Evolutionary conservation across 208 protist genomes (phyloP).

Genomic region (Leishmania mexicana): DNA sequence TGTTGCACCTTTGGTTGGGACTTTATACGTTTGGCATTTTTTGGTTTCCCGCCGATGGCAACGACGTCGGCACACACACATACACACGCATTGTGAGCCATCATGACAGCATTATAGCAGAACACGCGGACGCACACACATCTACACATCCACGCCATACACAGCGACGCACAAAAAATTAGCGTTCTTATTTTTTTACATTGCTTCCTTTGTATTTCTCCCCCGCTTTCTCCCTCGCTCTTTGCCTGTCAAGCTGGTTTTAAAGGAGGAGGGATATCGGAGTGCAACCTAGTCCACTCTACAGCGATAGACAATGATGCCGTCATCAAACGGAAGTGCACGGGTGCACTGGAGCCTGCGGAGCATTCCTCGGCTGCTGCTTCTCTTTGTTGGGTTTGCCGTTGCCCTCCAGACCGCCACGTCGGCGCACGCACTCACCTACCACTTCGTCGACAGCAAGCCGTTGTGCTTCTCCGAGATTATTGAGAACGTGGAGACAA

Average conservation of each 20-base stretch:
- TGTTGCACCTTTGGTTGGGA: neutral
- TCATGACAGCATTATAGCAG: neutral
- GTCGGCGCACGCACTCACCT: constrained; percentile 34
- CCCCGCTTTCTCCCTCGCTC: neutral
- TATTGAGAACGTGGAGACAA: constrained; percentile 26
- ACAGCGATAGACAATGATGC: neutral
- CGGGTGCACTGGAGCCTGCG: neutral
- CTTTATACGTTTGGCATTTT: neutral
- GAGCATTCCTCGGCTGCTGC: neutral
- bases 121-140: neutral
- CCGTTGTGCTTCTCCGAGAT: constrained; percentile 74
- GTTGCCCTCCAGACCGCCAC: constrained; percentile 3
- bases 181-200: neutral
- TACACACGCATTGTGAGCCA: neutral
- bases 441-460: constrained; percentile 39
- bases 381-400: constrained; percentile 8
- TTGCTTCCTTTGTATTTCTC: neutral
- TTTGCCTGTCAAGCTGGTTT: neutral
- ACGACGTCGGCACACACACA: neutral
- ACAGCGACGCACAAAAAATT: neutral
- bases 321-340: neutral
- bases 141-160: neutral
- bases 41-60: neutral
- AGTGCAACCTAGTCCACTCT: neutral
- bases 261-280: neutral